Percentiles rank a stretch among this genome's conserved stretches.
Conservation (phyloP, 352 stramenopile genomes). For the Saprolegnia diclina region DNA sequence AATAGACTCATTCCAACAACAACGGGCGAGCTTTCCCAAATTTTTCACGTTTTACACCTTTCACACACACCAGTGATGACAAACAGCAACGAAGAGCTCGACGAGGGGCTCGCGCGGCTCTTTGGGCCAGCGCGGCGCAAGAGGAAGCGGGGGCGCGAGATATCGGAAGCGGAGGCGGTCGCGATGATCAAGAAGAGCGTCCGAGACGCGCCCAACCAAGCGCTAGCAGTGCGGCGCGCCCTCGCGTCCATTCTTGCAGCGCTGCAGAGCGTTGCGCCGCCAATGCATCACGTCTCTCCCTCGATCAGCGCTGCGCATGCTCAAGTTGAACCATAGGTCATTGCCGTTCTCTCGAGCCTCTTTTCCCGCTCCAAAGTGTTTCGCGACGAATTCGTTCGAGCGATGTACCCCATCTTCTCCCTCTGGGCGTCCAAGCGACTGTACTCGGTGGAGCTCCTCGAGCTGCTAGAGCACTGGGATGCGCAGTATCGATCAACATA, state of each 20-base stretch:
- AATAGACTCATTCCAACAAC: no score
- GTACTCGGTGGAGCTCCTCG: neutral
- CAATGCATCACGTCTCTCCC: neutral
- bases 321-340: neutral
- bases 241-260: neutral
- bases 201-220: neutral
- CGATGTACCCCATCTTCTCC: neutral
- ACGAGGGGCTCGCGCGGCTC: neutral
- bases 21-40: no score
- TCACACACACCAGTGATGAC: no score
- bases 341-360: neutral
- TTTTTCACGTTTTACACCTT: no score
- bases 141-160: neutral
- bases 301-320: neutral
- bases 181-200: neutral
- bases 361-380: conserved; percentile 8
- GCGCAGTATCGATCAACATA: neutral
- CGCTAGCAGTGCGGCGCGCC: neutral
- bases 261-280: neutral
- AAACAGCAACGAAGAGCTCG: neutral
- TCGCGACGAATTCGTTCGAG: neutral
- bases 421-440: neutral
- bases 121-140: neutral
- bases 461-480: conserved; percentile 1
- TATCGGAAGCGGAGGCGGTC: neutral